These are phyloP conservation scores for Lachancea sp. DNA, from an alignment of 805 yeast species.

Conservation along the genomic window DNA sequence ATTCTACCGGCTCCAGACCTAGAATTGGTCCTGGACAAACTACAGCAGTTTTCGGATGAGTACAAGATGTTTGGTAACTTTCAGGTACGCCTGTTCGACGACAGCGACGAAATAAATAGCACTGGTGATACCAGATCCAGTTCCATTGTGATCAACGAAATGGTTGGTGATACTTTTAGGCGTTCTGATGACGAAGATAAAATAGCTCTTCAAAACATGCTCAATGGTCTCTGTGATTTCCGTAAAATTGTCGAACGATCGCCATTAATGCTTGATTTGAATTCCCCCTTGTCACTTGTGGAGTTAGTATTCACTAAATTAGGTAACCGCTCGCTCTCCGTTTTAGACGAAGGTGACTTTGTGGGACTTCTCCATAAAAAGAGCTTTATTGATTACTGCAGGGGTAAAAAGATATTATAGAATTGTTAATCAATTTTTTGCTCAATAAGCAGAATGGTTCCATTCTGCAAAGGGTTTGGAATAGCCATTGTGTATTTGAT, in stretches of 20 bases:
- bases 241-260: conserved; percentile 38
- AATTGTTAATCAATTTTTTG: neutral
- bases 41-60: conserved; percentile 3
- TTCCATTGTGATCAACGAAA: neutral
- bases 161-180: neutral
- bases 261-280: conserved; percentile 43
- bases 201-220: conserved; percentile 11
- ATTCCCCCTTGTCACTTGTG: conserved; percentile 45
- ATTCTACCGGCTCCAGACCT: conserved; percentile 45
- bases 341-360: conserved; percentile 41
- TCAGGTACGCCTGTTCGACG: conserved; percentile 5
- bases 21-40: conserved; percentile 44
- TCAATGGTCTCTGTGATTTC: conserved; percentile 35
- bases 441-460: too few species aligned
- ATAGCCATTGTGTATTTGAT: too few species aligned
- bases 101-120: neutral
- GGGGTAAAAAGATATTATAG: conserved; percentile 10
- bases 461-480: too few species aligned
- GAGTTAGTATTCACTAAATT: conserved; percentile 46
- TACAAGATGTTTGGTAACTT: conserved; percentile 4
- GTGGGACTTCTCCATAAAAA: conserved; percentile 50
- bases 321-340: conserved; percentile 45
- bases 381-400: conserved; percentile 42
- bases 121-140: neutral
- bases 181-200: neutral